A percentile compares a stretch with the other conserved stretches of the same genome.
Evolutionary conservation across 768 basidiomycete genomes (phyloP).

Genomic region (Dentipellis fragilis): DNA sequence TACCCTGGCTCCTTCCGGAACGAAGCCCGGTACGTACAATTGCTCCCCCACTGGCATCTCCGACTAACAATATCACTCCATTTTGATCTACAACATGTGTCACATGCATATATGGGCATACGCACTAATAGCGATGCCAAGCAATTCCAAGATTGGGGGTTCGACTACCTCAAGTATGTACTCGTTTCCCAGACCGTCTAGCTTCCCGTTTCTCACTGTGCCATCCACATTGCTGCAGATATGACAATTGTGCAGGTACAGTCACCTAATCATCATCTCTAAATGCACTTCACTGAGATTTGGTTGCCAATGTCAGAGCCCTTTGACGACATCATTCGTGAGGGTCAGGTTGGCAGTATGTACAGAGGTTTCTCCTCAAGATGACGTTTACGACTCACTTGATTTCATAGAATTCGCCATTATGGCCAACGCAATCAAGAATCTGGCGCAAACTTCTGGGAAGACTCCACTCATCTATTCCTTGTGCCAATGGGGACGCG

Average conservation of each 20-base stretch:
- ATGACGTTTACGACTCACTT: slow-evolving; percentile 1
- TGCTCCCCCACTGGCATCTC: neutral
- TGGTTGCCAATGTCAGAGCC: slow-evolving; percentile 29
- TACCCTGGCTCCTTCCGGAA: slow-evolving; percentile 61
- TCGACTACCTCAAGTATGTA: slow-evolving; percentile 45
- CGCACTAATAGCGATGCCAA: slow-evolving; percentile 32
- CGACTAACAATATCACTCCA: neutral
- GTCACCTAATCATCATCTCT: neutral
- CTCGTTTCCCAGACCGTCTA: neutral
- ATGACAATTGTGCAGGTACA: slow-evolving; percentile 52
- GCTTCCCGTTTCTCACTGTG: too few species aligned
- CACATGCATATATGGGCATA: neutral
- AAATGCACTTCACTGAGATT: too few species aligned
- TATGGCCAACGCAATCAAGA: slow-evolving; percentile 49
- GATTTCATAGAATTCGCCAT: slow-evolving; percentile 38
- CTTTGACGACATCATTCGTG: slow-evolving; percentile 42
- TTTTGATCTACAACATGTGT: neutral
- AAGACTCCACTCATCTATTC: slow-evolving; percentile 44
- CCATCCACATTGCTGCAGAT: slow-evolving; percentile 13
- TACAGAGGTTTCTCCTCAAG: slow-evolving; percentile 6
- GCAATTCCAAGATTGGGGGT: slow-evolving; percentile 53
- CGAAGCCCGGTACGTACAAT: slow-evolving; percentile 36
- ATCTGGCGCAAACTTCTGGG: slow-evolving; percentile 32
- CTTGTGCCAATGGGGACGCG: slow-evolving; percentile 61
- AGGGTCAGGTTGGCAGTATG: slow-evolving; percentile 48